Percentiles rank a stretch among this genome's conserved stretches.
Conservation (phyloP, 2,329 filamentous ascomycete species). For the Exophiala oligosperma region DNA sequence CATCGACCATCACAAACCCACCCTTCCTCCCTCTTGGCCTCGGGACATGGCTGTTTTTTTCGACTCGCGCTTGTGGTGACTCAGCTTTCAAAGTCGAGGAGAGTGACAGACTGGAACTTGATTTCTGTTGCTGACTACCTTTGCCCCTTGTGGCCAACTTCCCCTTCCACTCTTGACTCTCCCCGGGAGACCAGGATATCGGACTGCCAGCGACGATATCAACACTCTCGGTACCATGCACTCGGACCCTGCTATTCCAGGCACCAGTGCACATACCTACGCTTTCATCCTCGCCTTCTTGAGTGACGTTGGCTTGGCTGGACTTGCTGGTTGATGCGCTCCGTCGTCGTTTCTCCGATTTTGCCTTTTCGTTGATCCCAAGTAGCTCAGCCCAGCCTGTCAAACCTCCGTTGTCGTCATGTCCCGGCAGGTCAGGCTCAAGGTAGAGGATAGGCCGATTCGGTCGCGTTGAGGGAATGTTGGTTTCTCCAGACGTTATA, state of each 20-base stretch:
- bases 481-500: neutral
- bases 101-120: neutral
- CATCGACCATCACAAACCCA: slow-evolving; percentile 2
- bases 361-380: slow-evolving; percentile 38
- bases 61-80: neutral
- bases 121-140: neutral
- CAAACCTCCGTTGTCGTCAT: slow-evolving; percentile 45
- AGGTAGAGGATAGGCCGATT: slow-evolving; percentile 39
- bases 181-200: slow-evolving; percentile 10
- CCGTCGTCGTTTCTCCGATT: neutral
- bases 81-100: neutral
- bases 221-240: neutral
- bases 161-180: neutral
- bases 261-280: slow-evolving; percentile 8
- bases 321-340: neutral
- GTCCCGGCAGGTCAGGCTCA: slow-evolving; percentile 42
- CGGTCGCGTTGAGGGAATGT: neutral
- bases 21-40: slow-evolving; percentile 14
- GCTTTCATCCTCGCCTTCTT: neutral
- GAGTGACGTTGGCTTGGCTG: too few species aligned
- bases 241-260: slow-evolving; percentile 1
- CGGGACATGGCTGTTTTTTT: slow-evolving; percentile 10
- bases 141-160: neutral
- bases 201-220: neutral
- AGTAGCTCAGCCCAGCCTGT: slow-evolving; percentile 47